Conservation (phyloP, 2,329 filamentous ascomycete species). For the Microsporum audouinii region DNA sequence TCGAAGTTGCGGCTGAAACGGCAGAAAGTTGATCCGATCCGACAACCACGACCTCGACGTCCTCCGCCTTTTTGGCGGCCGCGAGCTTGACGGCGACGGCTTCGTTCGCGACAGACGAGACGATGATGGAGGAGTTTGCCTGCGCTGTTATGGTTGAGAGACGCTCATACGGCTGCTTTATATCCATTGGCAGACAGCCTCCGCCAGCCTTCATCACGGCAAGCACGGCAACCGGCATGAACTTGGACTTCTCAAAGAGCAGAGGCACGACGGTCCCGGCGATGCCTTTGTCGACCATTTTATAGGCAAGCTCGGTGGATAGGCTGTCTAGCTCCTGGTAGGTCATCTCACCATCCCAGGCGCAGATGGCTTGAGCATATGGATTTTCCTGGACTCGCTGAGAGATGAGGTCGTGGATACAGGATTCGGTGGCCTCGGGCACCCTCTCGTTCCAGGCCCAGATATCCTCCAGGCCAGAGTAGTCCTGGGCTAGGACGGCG, state of each 20-base stretch:
- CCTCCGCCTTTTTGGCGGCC: not conserved
- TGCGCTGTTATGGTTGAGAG: slow-evolving; percentile 20
- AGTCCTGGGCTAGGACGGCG: not conserved
- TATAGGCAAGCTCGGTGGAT: slow-evolving; percentile 11
- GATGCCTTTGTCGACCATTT: slow-evolving; percentile 13
- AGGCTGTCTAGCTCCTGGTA: slow-evolving; percentile 13
- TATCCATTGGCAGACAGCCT: slow-evolving; percentile 21
- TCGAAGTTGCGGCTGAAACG: not conserved
- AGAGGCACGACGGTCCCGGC: slow-evolving; percentile 18
- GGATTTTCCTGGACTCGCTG: slow-evolving; percentile 17
- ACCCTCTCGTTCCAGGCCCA: slow-evolving; percentile 18
- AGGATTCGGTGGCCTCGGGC: slow-evolving; percentile 14
- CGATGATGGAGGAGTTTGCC: slow-evolving; percentile 10
- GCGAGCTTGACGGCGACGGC: not conserved
- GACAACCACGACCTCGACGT: not conserved
- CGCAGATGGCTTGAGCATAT: slow-evolving; percentile 14
- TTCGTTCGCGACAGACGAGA: slow-evolving; percentile 3
- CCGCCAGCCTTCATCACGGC: slow-evolving; percentile 21
- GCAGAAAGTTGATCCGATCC: not conserved
- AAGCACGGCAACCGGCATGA: slow-evolving; percentile 20
- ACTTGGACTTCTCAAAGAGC: slow-evolving; percentile 24
- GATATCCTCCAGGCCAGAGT: slow-evolving; percentile 15
- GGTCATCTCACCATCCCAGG: slow-evolving; percentile 16
- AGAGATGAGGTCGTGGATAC: slow-evolving; percentile 22
- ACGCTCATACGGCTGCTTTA: slow-evolving; percentile 22